Evolutionary conservation across 495 filamentous ascomycete genomes (phyloP).

Genomic region (Lophiostoma macrostomum): DNA sequence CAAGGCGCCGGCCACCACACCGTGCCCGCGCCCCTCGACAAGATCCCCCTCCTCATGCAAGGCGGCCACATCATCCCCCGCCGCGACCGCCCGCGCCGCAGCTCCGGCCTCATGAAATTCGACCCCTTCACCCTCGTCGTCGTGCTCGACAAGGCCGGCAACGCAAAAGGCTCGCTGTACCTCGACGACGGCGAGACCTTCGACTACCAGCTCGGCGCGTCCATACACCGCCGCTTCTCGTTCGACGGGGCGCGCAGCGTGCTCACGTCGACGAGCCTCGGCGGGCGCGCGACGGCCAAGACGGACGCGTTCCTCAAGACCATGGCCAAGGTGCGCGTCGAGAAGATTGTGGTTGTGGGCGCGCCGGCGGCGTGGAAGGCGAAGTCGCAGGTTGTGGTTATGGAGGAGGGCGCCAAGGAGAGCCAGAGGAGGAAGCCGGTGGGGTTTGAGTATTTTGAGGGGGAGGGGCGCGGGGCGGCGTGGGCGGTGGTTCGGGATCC

Average conservation of each 20-base stretch:
- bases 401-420: constrained; percentile 62
- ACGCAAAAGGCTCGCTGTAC: constrained; percentile 80
- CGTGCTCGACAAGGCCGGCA: constrained; percentile 63
- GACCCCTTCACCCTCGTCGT: constrained; percentile 93
- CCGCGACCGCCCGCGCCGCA: constrained; percentile 80
- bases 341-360: constrained; percentile 78
- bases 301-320: constrained; percentile 69
- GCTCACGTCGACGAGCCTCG: constrained; percentile 55
- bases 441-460: constrained; percentile 58
- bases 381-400: constrained; percentile 64
- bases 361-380: constrained; percentile 69
- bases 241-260: constrained; percentile 52
- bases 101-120: constrained; percentile 82
- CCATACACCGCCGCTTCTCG: constrained; percentile 76
- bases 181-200: constrained; percentile 93
- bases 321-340: constrained; percentile 73
- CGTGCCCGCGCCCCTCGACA: constrained; percentile 73
- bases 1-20: constrained; percentile 61
- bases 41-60: constrained; percentile 83
- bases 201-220: constrained; percentile 78
- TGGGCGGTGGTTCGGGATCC: constrained; percentile 83
- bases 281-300: constrained; percentile 52
- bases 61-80: constrained; percentile 90
- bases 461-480: constrained; percentile 59
- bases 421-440: constrained; percentile 47